Base-by-base conservation (phyloP, 208 protist species). In the Leishmania mexicana region DNA sequence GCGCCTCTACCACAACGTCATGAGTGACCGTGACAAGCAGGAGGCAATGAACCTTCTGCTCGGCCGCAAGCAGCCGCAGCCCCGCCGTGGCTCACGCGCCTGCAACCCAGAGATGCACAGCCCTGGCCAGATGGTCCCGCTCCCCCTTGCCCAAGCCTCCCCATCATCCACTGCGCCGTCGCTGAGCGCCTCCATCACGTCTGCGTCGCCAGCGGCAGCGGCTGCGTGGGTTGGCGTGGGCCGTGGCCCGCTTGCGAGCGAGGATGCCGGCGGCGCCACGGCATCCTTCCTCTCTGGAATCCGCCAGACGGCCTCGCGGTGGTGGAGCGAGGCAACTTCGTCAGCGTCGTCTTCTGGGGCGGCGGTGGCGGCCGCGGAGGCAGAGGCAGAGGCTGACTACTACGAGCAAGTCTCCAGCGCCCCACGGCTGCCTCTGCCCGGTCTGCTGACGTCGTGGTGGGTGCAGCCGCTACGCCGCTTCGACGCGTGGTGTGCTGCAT, bases 1-100 rank as follows among this genome's bases (percentile, higher is more conserved):
- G 83, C 88, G 96, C 17, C 89, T 97, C 24, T 98, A 97, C 82
- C 85, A 94, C 81, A 98, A 98, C 79, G 84, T 94, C 42, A 83
- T 98, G 68, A 80, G 82, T 47, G 96, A 98, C 76, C 79, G 87
- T 8, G 89, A 93, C 31, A 97, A 96, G 78, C 96, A 97, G 83
- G 78, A 84, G 42, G 81, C 82, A 11, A 78, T 98, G 40, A 96
- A 97, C 80, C 79, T 98, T 28, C 91, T 98, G 62, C 89, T 98
- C 19, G 96, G 96, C 35, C 88, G 87, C 47, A 95, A 90, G 72
- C 88, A 91, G 76, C 90, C 88, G 35, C 58, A 80, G 19, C 83
- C 85, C 3, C 81, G 76, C 5, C 85, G 31, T 3, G 58, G 72
- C 42, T 85, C 81, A 28, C 77, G 78, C 11, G 81, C 81, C 21